Base-by-base conservation (phyloP, 2,329 filamentous ascomycete species). In the Didymella pomorum region DNA sequence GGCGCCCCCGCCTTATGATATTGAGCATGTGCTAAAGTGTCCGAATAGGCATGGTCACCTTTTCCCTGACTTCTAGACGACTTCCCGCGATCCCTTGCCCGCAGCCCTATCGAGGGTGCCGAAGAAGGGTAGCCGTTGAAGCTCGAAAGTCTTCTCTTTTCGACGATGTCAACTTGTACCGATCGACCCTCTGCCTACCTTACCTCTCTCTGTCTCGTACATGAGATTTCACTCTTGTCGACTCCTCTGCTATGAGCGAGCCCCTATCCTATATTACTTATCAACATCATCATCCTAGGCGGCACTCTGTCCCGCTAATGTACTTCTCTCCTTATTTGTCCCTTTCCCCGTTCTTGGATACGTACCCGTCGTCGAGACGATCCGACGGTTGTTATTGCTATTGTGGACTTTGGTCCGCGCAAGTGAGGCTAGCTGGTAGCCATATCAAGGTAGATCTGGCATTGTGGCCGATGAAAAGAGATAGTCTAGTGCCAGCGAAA, bases 41-140 rank as follows among this genome's bases (percentile, higher is more conserved):
- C 68, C 68, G 52, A 71, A 71, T 57, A 75, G 72, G 63, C 71
- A 74, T 61, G 70, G 70, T 44, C 68, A 73, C 60, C 64, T 75
- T 51, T 75, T 75, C 60, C 65, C 66, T 55, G 72, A 75, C 58
- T 75, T 75, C 45, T 74, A 71, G 56, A 20, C n/a, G n/a, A n/a
- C n/a, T n/a, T n/a, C n/a, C n/a, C n/a, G n/a, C n/a, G n/a, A n/a
- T n/a, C n/a, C n/a, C n/a, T n/a, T n/a, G n/a, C n/a, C n/a, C n/a
- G n/a, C n/a, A n/a, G n/a, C n/a, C n/a, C n/a, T n/a, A n/a, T n/a
- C n/a, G n/a, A n/a, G n/a, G n/a, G n/a, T n/a, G 53, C 43, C 35
- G 35, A 35, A 29, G 16, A 33, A 49, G 20, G 28, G 35, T 25
- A 43, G 37, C 37, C 37, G 37, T 21, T 2, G 37, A 41, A 21